Base-by-base conservation (phyloP, 2,329 filamentous ascomycete species). In the Colletotrichum tabaci region DNA sequence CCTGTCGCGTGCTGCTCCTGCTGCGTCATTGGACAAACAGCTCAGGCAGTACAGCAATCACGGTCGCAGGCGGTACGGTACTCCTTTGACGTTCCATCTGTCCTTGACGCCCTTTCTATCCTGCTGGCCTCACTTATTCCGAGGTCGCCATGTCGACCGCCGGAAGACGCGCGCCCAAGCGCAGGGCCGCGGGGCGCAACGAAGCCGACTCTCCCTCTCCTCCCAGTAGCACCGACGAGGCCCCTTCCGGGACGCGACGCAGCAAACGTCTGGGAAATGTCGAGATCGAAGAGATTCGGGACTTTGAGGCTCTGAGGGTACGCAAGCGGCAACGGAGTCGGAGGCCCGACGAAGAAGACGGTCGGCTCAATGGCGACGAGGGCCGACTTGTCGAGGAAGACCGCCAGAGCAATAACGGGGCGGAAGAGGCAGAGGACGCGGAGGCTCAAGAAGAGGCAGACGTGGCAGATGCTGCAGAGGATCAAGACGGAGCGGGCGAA, bases 221-320 rank as follows among this genome's bases (percentile, higher is more conserved):
- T 9, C n/a, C 46, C 10, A 40, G 18, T 4, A 61, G 30, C 46
- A n/a, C 2, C 44, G 58, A 61, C 40, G n/a, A 40, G 18, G 13
- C 8, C 18, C 30, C 57, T n/a, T 13, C 57, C 3, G 49, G 47
- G 16, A 44, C 23, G 16, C 65, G 56, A 30, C 65, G 65, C 40
- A 67, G 65, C 65, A 67, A 58, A n/a, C 65, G 65, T 16, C 44
- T 67, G 21, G 38, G 42, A 9, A n/a, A 62, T 18, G 38, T 53
- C 49, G 65, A 62, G 15, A 26, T 38, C 47, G 57, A 62, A 15
- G 57, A 67, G 2, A 40, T 40, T 10, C 30, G 46, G 38, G 21
- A 52, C 8, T 60, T 23, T 30, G 49, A 55, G 26, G 38, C 58
- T 16, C 50, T 52, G 13, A 42, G 44, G 26, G 3, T 10, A 21